Conservation (phyloP, 2,329 filamentous ascomycete species). For the Aphanoascus verrucosus region DNA sequence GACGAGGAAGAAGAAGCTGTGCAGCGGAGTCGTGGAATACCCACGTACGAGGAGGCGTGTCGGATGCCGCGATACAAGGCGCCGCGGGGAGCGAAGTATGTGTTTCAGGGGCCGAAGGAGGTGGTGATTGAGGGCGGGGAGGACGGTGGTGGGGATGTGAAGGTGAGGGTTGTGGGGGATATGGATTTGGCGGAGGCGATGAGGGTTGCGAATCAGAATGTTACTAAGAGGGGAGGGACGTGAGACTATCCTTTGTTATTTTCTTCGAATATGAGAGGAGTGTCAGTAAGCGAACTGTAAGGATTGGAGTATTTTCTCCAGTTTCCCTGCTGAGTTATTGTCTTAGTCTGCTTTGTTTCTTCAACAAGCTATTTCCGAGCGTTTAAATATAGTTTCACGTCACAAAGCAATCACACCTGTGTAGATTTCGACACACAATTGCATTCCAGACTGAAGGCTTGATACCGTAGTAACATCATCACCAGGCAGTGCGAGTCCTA, state of each 20-base stretch:
- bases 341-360: too few species aligned
- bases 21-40: constrained; percentile 14
- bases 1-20: constrained; percentile 18
- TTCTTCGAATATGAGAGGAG: not conserved
- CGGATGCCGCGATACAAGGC: constrained; percentile 10
- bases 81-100: constrained; percentile 14
- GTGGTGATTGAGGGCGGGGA: not conserved
- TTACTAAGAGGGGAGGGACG: not conserved
- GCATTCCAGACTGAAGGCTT: too few species aligned
- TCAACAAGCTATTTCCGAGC: too few species aligned
- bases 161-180: constrained; percentile 15
- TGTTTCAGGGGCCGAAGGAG: constrained; percentile 16
- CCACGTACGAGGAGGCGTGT: constrained; percentile 18
- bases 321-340: not conserved
- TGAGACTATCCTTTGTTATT: not conserved
- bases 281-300: too few species aligned
- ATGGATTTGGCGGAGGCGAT: constrained; percentile 19
- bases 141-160: not conserved
- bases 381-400: not conserved
- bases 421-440: too few species aligned
- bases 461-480: too few species aligned
- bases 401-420: not conserved
- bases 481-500: too few species aligned
- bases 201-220: constrained; percentile 16
- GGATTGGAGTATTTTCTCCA: too few species aligned